Percentiles rank a stretch among this genome's conserved stretches.
These are phyloP conservation scores for Tetraselmis striata DNA, from an alignment of 139 green algal species.

Conservation along the genomic window DNA sequence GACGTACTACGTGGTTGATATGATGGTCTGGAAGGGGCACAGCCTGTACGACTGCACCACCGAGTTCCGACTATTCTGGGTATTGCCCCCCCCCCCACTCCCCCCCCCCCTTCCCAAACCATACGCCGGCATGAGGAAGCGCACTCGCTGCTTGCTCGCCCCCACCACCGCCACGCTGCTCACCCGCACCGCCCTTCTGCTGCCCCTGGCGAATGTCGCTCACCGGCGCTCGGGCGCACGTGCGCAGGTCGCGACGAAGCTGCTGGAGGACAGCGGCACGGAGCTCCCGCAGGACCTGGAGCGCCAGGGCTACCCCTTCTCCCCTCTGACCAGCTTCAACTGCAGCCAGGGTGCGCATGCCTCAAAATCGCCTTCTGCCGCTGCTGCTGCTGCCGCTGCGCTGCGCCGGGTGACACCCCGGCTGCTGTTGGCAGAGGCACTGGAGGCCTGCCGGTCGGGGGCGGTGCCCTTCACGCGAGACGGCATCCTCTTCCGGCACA, in stretches of 20 bases:
- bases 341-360: not conserved
- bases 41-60: constrained; percentile 67
- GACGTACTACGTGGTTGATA: constrained; percentile 61
- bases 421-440: constrained; percentile 1
- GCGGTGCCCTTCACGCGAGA: constrained; percentile 54
- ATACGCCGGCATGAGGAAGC: too few species aligned
- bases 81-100: too few species aligned
- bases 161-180: too few species aligned
- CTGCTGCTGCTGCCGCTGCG: not conserved
- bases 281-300: not conserved
- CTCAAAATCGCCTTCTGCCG: constrained; percentile 24
- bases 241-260: not conserved
- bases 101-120: too few species aligned
- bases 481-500: constrained; percentile 73
- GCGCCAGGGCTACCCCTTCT: not conserved
- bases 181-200: too few species aligned
- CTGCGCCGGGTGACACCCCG: not conserved
- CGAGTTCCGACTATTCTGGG: constrained; percentile 82
- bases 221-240: too few species aligned
- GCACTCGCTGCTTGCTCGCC: too few species aligned
- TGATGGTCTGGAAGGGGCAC: constrained; percentile 83
- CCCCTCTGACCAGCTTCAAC: not conserved
- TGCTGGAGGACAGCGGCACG: not conserved
- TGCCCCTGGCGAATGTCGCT: too few species aligned
- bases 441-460: constrained; percentile 10